phyloP scores from a whole-genome alignment of 2,329 filamentous ascomycete genomes.

The Coniochaeta pulveracea region DNA sequence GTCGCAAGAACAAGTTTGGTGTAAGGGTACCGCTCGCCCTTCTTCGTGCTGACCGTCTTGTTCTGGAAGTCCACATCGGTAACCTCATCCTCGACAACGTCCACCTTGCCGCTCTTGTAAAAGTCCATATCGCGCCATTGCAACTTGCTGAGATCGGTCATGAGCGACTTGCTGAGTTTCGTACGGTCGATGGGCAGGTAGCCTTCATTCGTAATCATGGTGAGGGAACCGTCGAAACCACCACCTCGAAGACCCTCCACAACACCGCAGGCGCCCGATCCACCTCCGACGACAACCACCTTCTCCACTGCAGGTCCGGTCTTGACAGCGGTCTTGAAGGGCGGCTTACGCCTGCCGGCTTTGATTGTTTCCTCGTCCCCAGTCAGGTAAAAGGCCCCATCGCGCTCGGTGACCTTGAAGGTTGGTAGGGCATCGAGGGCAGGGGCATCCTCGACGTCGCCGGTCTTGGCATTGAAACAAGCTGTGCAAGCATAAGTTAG shows the following conservation, averaged over 20 bases:
- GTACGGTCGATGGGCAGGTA: constrained; percentile 85
- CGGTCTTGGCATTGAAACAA: constrained; percentile 82
- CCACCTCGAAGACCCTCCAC: constrained; percentile 74
- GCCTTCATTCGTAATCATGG: constrained; percentile 73
- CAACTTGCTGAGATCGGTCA: constrained; percentile 70
- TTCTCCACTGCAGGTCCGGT: constrained; percentile 41
- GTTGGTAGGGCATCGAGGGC: constrained; percentile 76
- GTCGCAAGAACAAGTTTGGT: constrained; percentile 85
- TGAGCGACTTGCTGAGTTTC: constrained; percentile 88
- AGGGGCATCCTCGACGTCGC: constrained; percentile 91
- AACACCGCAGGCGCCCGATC: constrained; percentile 71
- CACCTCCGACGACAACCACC: constrained; percentile 80
- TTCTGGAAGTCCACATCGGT: constrained; percentile 63
- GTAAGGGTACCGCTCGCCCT: constrained; percentile 62
- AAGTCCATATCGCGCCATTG: constrained; percentile 67
- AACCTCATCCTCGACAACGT: constrained; percentile 53
- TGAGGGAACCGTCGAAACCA: constrained; percentile 71
- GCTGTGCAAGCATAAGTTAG: constrained; percentile 36
- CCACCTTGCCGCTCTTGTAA: constrained; percentile 53
- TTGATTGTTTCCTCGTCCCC: constrained; percentile 74
- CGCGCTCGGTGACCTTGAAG: constrained; percentile 71
- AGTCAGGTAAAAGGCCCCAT: constrained; percentile 74
- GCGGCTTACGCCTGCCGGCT: constrained; percentile 59
- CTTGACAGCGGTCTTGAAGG: constrained; percentile 44
- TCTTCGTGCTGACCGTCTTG: constrained; percentile 65